Conservation (phyloP, 1,284 basidiomycete genomes). For the Ceratobasidium sp. region DNA sequence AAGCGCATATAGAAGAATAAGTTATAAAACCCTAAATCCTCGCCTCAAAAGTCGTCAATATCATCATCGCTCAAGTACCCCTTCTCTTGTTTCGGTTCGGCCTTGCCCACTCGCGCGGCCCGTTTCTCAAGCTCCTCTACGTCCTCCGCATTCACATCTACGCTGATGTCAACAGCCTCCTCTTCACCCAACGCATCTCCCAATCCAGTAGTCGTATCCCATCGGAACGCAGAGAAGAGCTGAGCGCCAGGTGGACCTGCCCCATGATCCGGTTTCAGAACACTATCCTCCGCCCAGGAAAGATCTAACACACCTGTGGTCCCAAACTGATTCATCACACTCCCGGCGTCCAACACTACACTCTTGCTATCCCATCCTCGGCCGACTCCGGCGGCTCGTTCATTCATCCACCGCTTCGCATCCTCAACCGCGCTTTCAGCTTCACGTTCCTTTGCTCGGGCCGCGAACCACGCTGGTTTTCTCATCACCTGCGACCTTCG, state of each 20-base stretch:
- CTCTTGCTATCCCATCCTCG: conserved; percentile 66
- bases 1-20: conserved; percentile 16
- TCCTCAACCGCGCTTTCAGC: conserved; percentile 68
- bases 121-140: conserved; percentile 36
- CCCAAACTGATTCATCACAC: conserved; percentile 60
- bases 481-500: conserved; percentile 79
- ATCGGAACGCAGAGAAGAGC: conserved; percentile 63
- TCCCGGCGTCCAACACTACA: conserved; percentile 69
- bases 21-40: neutral
- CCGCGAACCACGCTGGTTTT: conserved; percentile 79
- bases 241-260: conserved; percentile 59
- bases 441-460: conserved; percentile 63
- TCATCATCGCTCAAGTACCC: conserved; percentile 73
- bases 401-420: conserved; percentile 66
- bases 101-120: conserved; percentile 1
- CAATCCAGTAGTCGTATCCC: conserved; percentile 50
- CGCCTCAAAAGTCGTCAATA: conserved; percentile 64
- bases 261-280: neutral
- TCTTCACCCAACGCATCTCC: conserved; percentile 49
- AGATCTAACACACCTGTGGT: conserved; percentile 1
- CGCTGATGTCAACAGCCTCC: conserved; percentile 43
- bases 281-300: neutral
- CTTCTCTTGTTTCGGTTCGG: conserved; percentile 51
- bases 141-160: conserved; percentile 44
- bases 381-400: conserved; percentile 40